Base-by-base conservation (phyloP, 176 grass and related monocot genomes). In the Oryza glumipatula region DNA sequence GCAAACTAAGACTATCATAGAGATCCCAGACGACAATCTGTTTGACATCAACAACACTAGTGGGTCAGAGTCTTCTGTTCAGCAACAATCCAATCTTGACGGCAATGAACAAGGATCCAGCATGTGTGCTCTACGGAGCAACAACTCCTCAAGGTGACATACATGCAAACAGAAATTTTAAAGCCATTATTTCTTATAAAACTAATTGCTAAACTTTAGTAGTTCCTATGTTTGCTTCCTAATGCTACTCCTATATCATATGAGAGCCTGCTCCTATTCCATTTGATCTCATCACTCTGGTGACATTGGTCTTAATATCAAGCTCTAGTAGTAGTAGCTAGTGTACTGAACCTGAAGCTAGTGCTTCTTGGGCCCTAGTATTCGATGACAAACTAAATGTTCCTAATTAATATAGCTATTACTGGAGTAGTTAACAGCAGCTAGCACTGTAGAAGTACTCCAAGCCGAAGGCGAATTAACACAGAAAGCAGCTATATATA, bases 121-220 rank as follows among this genome's bases (percentile, higher is more conserved):
- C 86, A 74, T 89, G 63, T 85, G 80, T 79, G 87, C 78, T 73
- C 77, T 92, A 5, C 92, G 95, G 91, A 86, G 79, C 79, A 95
- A 92, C 79, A 95, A 93, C 84, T 88, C 87, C 65, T 93, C 92
- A 36, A 95, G 92, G 95, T 98, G 66, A 85, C 32, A 23, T 49
- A 58, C 7, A 21, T 58, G 6, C 54, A 9, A 63, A 71, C 54
- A 35, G 1, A 44, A 44, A 38, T 38, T 38, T 38, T 38, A 38
- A 58, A 4, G 26, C 24, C 28, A 9, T 76, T 44, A 11, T 17
- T 78, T 79, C 0, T 78, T 48, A 22, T 9, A n/a, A 22, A 23
- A 16, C 17, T 58, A 21, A 17, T 19, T 44, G 43, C 6, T 43
- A 43, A 3, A 19, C 52, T 56, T 12, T 19, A 17, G 0, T 61